A percentile compares a stretch with the other conserved stretches of the same genome.
These are phyloP conservation scores for Claviceps capensis DNA, from an alignment of 2,329 filamentous ascomycete genomes.

Conservation along the genomic window DNA sequence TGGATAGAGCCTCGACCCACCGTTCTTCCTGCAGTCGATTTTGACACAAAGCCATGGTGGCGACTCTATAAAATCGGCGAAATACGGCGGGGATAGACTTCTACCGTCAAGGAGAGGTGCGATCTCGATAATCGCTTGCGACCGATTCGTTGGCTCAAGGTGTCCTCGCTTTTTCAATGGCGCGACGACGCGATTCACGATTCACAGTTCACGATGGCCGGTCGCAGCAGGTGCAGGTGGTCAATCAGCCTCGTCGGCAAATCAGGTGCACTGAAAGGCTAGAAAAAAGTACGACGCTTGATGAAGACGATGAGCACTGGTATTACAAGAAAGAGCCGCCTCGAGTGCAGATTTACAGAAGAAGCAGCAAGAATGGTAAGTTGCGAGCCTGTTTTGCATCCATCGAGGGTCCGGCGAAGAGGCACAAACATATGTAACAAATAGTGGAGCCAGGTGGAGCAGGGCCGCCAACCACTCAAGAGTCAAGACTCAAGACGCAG, in stretches of 20 bases:
- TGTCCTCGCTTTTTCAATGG: not conserved
- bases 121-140: not conserved
- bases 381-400: not conserved
- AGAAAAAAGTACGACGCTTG: not conserved
- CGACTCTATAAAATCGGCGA: constrained; percentile 4
- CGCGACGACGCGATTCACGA: not conserved
- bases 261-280: not conserved
- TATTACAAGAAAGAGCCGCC: not conserved
- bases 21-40: constrained; percentile 82
- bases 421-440: not conserved
- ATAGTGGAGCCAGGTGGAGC: not conserved
- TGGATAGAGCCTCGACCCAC: constrained; percentile 33
- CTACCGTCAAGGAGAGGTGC: not conserved
- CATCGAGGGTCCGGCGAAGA: not conserved
- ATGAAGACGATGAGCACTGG: not conserved
- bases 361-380: not conserved
- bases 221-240: not conserved
- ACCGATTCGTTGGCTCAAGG: not conserved
- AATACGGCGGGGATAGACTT: not conserved
- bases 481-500: no score
- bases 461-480: no score
- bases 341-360: not conserved
- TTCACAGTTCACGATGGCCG: not conserved
- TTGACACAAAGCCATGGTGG: constrained; percentile 69
- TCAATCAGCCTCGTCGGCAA: not conserved